phyloP scores from a whole-genome alignment of 768 basidiomycete species.

The Ephemerocybe angulata region DNA sequence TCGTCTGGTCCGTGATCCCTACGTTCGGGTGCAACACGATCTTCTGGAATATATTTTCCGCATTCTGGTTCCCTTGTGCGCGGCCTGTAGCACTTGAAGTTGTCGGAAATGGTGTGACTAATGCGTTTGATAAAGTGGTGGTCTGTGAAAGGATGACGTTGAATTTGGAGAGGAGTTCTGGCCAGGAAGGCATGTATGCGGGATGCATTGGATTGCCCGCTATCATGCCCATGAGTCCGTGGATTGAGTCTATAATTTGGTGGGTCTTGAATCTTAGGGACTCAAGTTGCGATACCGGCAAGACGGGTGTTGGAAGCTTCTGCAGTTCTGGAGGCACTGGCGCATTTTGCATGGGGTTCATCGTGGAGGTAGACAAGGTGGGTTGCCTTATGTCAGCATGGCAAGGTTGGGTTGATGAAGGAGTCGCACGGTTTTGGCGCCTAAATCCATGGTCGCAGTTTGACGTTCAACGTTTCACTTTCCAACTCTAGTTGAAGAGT shows the following conservation, averaged over 20 bases:
- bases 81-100: constrained; percentile 14
- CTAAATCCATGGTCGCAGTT: too few relatives aligned
- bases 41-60: constrained; percentile 52
- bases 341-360: too few relatives aligned
- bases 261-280: constrained; percentile 72
- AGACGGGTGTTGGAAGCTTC: constrained; percentile 17
- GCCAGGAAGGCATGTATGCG: constrained; percentile 74
- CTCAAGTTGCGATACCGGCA: constrained; percentile 70
- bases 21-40: constrained; percentile 65
- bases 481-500: too few relatives aligned
- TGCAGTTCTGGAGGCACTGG: background rate
- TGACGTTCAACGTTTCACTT: too few relatives aligned
- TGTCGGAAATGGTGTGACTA: constrained; percentile 40
- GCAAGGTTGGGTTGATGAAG: too few relatives aligned
- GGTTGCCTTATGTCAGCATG: too few relatives aligned
- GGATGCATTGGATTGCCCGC: constrained; percentile 55
- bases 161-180: constrained; percentile 83
- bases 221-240: constrained; percentile 58
- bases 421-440: too few relatives aligned
- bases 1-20: constrained; percentile 56
- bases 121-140: constrained; percentile 66
- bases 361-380: too few relatives aligned
- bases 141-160: constrained; percentile 81
- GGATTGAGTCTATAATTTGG: constrained; percentile 77
- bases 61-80: background rate